Percentiles rank a stretch among this genome's conserved stretches.
Conservation (phyloP, 257 asterid species). For the Solanum appendiculatum region DNA sequence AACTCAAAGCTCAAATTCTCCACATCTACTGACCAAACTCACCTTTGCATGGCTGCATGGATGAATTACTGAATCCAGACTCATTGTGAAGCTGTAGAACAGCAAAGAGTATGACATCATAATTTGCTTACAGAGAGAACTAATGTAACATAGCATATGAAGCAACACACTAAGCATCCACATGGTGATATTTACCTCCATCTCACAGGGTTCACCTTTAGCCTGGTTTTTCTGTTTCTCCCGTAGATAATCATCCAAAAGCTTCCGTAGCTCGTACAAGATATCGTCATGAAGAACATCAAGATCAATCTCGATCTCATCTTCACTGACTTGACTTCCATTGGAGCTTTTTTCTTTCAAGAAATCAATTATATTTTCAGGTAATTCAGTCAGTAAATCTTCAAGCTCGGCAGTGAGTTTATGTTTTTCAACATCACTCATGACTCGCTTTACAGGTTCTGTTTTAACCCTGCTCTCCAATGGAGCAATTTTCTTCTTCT, state of each 20-base stretch:
- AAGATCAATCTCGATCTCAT: constrained; percentile 86
- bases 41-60: constrained; percentile 52
- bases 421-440: constrained; percentile 59
- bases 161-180: background rate
- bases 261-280: constrained; percentile 55
- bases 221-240: constrained; percentile 44
- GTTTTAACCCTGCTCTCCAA: constrained; percentile 35
- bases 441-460: constrained; percentile 33
- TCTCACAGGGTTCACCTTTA: constrained; percentile 27
- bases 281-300: constrained; percentile 59
- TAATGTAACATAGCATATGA: background rate
- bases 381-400: constrained; percentile 46
- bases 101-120: background rate
- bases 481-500: constrained; percentile 29
- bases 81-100: constrained; percentile 44
- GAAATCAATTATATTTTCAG: constrained; percentile 62
- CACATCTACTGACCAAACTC: background rate
- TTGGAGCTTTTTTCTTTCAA: constrained; percentile 42
- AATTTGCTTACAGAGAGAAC: background rate
- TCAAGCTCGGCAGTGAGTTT: constrained; percentile 58
- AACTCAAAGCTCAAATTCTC: background rate
- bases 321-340: constrained; percentile 48
- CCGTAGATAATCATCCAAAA: constrained; percentile 44
- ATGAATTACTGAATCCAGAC: constrained; percentile 41
- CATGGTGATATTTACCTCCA: constrained; percentile 37